Conservation (phyloP, 768 basidiomycete genomes). For the Boletus tylopilopsis region DNA sequence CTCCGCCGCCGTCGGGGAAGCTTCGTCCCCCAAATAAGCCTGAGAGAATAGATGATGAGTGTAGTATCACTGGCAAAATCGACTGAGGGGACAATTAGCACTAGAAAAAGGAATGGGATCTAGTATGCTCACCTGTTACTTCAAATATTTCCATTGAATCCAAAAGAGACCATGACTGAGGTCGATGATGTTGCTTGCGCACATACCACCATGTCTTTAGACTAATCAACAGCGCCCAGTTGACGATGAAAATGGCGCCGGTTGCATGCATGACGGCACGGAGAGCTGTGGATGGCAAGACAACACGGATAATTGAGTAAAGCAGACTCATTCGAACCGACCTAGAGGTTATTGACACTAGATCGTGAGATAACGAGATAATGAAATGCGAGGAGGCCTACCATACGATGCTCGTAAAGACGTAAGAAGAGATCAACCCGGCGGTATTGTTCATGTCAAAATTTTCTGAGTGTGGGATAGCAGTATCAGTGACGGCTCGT, state of each 20-base stretch:
- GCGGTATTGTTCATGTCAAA: not conserved
- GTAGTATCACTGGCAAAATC: conserved; percentile 1
- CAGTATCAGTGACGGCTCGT: not conserved
- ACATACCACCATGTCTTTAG: not conserved
- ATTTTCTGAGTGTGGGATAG: not conserved
- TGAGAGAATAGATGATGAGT: conserved; percentile 1
- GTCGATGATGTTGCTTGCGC: not conserved
- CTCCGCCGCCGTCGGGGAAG: conserved; percentile 13
- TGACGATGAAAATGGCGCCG: conserved; percentile 1
- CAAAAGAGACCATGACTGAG: not conserved
- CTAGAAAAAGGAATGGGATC: not conserved
- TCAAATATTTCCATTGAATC: conserved; percentile 2
- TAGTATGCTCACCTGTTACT: not conserved
- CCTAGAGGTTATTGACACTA: not conserved
- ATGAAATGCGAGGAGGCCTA: not conserved
- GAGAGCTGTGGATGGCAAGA: not conserved
- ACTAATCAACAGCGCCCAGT: conserved; percentile 1
- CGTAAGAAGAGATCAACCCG: not conserved
- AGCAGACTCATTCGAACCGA: conserved; percentile 10
- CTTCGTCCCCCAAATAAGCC: conserved; percentile 12
- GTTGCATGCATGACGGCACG: not conserved
- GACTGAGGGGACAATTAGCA: not conserved
- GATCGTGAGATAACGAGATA: not conserved
- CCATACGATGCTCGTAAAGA: not conserved
- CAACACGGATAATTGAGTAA: conserved; percentile 13